Evolutionary conservation across 352 stramenopile genomes (phyloP), one percentile per base, ranked within the genome.

Genomic region (Phytopythium montanum): DNA sequence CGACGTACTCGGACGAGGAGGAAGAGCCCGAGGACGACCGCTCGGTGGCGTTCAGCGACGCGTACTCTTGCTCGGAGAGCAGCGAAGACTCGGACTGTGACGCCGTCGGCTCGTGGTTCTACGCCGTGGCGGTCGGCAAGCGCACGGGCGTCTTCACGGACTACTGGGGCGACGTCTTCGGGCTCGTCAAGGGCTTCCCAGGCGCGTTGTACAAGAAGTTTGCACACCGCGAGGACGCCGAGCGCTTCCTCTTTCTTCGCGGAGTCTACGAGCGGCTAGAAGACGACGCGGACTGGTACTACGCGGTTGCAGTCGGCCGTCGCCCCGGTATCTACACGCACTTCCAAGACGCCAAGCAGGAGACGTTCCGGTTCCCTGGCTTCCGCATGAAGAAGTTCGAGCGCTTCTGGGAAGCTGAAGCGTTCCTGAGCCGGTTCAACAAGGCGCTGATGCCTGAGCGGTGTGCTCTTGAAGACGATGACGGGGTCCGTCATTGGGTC

Each of bases 381-480:
- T 70, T 70, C 33, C 54, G 58, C 23, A 80, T 73, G 55, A 88
- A 90, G 54, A 88, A 86, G 46, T 87, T 90, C 46, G 33, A 64
- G n/a, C 70, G 64, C 19, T 54, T 69, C 31, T 41, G 51, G 19
- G 65, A 87, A 38, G 80, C 77, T 13, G 46, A 74, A 16, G 58
- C 61, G 38, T 82, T 81, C 44, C 23, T 83, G 13, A 39, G 25
- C 26, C 5, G 16, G 33, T 42, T 29, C 42, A 31, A 28, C 46
- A 49, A 33, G 55, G 50, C 5, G 23, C 21, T 45, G n/a, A 5
- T 55, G 29, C 28, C 29, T 3, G 29, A 2, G 7, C 53, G 53
- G 3, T 49, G 33, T 25, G 52, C 52, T 4, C 23, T 34, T 2
- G 21, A 58, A 36, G 52, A 49, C 52, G 19, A 19, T 6, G 7